These are phyloP conservation scores for Entomortierella parvispora DNA, from an alignment of 192 early-diverging fungal species.

Conservation along the genomic window DNA sequence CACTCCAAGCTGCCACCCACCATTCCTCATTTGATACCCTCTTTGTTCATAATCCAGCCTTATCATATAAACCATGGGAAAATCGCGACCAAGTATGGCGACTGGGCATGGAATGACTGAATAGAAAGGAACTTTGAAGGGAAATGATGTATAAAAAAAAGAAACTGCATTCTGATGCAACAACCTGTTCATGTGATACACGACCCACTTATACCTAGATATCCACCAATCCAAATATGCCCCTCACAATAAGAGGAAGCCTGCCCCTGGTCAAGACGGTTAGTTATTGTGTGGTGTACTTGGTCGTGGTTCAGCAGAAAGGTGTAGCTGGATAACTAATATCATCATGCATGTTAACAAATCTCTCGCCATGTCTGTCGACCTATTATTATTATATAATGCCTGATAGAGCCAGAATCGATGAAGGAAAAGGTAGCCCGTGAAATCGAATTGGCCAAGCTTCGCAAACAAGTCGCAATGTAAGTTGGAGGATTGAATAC, in stretches of 20 bases:
- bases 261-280: conserved; percentile 28
- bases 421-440: conserved; percentile 49
- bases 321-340: too few relatives aligned
- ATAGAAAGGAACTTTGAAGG: too few relatives aligned
- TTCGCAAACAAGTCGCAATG: conserved; percentile 45
- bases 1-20: too few relatives aligned
- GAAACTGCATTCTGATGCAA: too few relatives aligned
- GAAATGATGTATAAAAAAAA: too few relatives aligned
- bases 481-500: too few relatives aligned
- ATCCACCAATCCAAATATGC: conserved; percentile 47
- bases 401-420: conserved; percentile 17
- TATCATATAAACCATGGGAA: conserved; percentile 23
- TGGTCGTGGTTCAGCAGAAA: too few relatives aligned
- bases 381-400: background rate
- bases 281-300: conserved; percentile 2
- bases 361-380: background rate
- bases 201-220: conserved; percentile 7
- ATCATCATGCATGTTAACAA: too few relatives aligned
- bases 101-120: background rate
- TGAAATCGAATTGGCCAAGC: conserved; percentile 41
- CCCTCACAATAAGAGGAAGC: conserved; percentile 45
- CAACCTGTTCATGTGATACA: background rate
- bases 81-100: conserved; percentile 36
- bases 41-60: conserved; percentile 1
- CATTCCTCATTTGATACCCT: too few relatives aligned